These are phyloP conservation scores for Mycena alexandri DNA, from an alignment of 768 basidiomycete genomes.

Conservation along the genomic window DNA sequence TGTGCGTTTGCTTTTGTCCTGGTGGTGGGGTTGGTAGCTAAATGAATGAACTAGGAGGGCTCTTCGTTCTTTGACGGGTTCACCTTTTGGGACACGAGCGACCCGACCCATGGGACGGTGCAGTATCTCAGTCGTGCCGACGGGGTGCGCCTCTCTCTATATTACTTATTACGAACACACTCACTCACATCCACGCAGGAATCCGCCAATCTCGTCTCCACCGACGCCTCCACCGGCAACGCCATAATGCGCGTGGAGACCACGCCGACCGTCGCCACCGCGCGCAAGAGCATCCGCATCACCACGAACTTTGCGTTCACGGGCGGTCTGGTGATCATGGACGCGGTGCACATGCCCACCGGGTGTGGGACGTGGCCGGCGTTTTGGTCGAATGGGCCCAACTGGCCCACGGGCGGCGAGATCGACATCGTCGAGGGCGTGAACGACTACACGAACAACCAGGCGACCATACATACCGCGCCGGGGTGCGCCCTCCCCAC, in stretches of 20 bases:
- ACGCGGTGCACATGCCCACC: constrained; percentile 78
- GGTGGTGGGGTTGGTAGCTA: no score
- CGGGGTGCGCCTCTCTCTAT: constrained; percentile 59
- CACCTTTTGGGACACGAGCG: constrained; percentile 74
- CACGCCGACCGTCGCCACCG: constrained; percentile 75
- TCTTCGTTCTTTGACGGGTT: constrained; percentile 85
- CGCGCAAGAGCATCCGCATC: constrained; percentile 84
- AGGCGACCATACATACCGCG: constrained; percentile 85
- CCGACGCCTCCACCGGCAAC: constrained; percentile 75
- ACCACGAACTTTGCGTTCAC: constrained; percentile 67
- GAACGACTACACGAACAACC: constrained; percentile 83
- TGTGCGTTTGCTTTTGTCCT: constrained; percentile 46
- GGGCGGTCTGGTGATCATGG: constrained; percentile 70
- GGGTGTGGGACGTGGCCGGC: constrained; percentile 76
- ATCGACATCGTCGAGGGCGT: constrained; percentile 69
- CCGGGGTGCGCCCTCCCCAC: constrained; percentile 76
- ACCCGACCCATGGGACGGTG: constrained; percentile 83
- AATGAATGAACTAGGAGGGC: constrained; percentile 56
- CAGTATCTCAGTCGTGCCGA: constrained; percentile 73
- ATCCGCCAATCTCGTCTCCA: constrained; percentile 68
- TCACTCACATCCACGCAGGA: constrained; percentile 48
- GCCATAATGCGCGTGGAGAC: constrained; percentile 93
- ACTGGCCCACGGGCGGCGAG: constrained; percentile 77
- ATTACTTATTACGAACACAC: constrained; percentile 11
- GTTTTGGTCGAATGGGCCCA: constrained; percentile 63